These are phyloP conservation scores for Ambrosiella xylebori DNA, from an alignment of 2,329 filamentous ascomycete species.

Conservation along the genomic window DNA sequence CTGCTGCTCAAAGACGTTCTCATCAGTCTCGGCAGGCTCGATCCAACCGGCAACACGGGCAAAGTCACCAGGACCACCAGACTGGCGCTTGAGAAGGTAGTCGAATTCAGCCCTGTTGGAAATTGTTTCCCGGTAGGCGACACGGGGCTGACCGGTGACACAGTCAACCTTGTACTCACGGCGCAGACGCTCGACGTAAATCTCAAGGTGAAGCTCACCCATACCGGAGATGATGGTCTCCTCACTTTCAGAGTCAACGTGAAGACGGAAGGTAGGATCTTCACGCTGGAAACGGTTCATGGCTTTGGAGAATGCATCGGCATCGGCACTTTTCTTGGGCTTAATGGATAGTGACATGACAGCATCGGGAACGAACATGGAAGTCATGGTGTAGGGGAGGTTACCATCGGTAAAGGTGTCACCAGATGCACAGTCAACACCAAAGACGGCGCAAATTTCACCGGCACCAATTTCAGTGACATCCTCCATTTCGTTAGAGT, in stretches of 20 bases:
- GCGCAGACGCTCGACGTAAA: constrained; percentile 92
- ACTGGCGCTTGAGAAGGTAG: constrained; percentile 87
- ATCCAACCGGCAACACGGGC: constrained; percentile 83
- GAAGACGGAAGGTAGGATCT: constrained; percentile 91
- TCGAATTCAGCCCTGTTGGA: constrained; percentile 68
- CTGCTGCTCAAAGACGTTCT: constrained; percentile 73
- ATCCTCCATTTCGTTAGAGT: constrained; percentile 99
- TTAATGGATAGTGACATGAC: constrained; percentile 97
- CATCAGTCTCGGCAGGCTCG: constrained; percentile 57
- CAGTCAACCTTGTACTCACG: constrained; percentile 96
- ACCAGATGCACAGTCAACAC: constrained; percentile 91
- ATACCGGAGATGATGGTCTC: constrained; percentile 98
- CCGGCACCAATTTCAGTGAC: constrained; percentile 81
- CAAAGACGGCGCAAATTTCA: constrained; percentile 97
- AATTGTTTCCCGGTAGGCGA: constrained; percentile 92
- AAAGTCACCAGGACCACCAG: constrained; percentile 86
- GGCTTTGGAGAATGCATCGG: constrained; percentile 90
- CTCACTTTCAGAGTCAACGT: constrained; percentile 78
- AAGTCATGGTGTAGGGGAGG: constrained; percentile 87
- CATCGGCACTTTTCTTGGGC: constrained; percentile 83
- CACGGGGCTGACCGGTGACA: constrained; percentile 86
- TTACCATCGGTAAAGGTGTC: constrained; percentile 95
- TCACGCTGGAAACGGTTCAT: constrained; percentile 98
- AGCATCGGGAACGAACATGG: constrained; percentile 94
- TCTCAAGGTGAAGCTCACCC: constrained; percentile 92